Evolutionary conservation across 1,284 basidiomycete genomes (phyloP).

Genomic region (Moesziomyces globuligerus): DNA sequence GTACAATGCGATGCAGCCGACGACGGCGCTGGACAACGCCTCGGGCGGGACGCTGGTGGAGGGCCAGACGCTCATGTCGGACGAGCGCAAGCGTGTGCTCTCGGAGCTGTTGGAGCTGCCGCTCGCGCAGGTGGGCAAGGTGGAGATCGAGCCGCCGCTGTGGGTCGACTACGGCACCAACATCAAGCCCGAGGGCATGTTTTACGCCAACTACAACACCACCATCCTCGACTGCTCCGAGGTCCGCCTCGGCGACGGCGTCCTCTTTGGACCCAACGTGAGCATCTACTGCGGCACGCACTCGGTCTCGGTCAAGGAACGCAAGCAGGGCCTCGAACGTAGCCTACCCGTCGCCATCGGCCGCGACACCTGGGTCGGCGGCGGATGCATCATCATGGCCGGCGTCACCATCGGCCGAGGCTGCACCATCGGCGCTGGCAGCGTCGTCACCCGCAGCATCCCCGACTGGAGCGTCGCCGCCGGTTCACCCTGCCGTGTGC

Average conservation of each 20-base stretch:
- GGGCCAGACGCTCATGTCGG: slow-evolving; percentile 34
- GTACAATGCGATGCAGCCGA: slow-evolving; percentile 44
- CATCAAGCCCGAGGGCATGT: slow-evolving; percentile 57
- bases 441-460: slow-evolving; percentile 70
- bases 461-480: slow-evolving; percentile 69
- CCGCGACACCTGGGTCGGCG: slow-evolving; percentile 65
- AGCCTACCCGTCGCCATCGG: slow-evolving; percentile 56
- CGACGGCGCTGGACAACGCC: slow-evolving; percentile 22
- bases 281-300: slow-evolving; percentile 60
- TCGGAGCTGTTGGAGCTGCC: slow-evolving; percentile 26
- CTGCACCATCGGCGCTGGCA: slow-evolving; percentile 70
- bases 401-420: slow-evolving; percentile 71
- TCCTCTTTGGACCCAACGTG: slow-evolving; percentile 57
- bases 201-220: slow-evolving; percentile 58
- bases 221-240: slow-evolving; percentile 57
- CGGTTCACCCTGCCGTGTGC: slow-evolving; percentile 70
- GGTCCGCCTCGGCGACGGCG: slow-evolving; percentile 51
- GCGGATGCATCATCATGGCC: slow-evolving; percentile 69
- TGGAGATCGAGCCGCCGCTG: slow-evolving; percentile 45
- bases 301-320: slow-evolving; percentile 44
- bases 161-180: slow-evolving; percentile 58
- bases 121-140: not conserved
- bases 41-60: slow-evolving; percentile 4
- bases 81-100: slow-evolving; percentile 32
- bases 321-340: slow-evolving; percentile 49